Evolutionary conservation across 345 rosid genomes (phyloP).

Genomic region (Mallotus nudiflorus): DNA sequence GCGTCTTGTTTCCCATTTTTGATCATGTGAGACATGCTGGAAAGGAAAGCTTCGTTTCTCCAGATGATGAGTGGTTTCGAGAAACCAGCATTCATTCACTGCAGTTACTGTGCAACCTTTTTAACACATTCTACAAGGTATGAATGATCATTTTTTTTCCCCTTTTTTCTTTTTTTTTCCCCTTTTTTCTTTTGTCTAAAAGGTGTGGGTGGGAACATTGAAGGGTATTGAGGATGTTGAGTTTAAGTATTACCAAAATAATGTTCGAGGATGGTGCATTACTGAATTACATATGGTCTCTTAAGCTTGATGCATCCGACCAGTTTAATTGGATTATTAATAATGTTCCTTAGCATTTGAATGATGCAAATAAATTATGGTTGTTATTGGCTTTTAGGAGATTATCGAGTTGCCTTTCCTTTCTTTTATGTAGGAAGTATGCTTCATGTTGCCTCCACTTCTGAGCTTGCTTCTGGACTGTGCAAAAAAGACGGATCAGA

Average conservation of each 20-base stretch:
- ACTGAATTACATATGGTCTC: not conserved
- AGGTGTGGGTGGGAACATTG: not conserved
- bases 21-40: conserved; percentile 91
- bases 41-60: conserved; percentile 63
- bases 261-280: not conserved
- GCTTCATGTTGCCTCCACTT: conserved; percentile 97
- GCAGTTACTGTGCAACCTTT: conserved; percentile 91
- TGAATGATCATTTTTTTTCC: not conserved
- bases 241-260: not conserved
- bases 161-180: not conserved
- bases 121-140: conserved; percentile 78
- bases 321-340: not conserved
- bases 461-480: conserved; percentile 91
- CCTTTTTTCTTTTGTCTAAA: not conserved
- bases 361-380: not conserved
- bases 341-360: not conserved
- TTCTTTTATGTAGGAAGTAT: conserved; percentile 71
- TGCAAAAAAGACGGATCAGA: conserved; percentile 93
- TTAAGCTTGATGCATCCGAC: not conserved
- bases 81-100: conserved; percentile 92
- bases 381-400: conserved; percentile 5
- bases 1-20: conserved; percentile 89
- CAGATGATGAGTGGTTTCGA: conserved; percentile 78
- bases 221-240: not conserved
- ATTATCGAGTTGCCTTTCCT: conserved; percentile 18